Evolutionary conservation across 1,139 yeast species (phyloP).

Genomic region (Keqinozyma sinolaborantium): DNA sequence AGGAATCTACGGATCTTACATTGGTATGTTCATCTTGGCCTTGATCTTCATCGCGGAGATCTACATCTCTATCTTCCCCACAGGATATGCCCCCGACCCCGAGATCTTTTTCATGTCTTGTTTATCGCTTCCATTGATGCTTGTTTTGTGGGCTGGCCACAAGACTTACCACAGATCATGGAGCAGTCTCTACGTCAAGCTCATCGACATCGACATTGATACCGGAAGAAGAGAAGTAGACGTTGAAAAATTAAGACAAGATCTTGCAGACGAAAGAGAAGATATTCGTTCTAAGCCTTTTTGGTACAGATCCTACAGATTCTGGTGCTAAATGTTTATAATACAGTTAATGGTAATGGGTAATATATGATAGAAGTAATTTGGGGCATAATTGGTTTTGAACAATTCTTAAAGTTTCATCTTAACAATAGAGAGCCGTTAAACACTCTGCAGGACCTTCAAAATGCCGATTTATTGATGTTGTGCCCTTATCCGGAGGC

Average conservation of each 20-base stretch:
- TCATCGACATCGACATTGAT: constrained; percentile 45
- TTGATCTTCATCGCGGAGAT: constrained; percentile 45
- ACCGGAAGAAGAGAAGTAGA: constrained; percentile 49
- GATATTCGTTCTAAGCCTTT: constrained; percentile 22
- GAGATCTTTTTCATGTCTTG: constrained; percentile 14
- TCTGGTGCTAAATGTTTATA: constrained; percentile 29
- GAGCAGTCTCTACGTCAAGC: constrained; percentile 25
- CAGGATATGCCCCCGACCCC: constrained; percentile 20
- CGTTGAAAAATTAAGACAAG: constrained; percentile 41
- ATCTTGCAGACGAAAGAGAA: constrained; percentile 40
- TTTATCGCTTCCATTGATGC: constrained; percentile 34
- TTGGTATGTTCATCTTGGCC: constrained; percentile 37
- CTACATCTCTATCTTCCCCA: constrained; percentile 45
- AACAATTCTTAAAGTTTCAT: no score
- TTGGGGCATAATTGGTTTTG: no score
- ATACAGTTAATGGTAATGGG: neutral
- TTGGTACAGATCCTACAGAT: constrained; percentile 30
- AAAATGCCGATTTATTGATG: no score
- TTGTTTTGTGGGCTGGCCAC: constrained; percentile 28
- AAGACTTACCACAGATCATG: constrained; percentile 26
- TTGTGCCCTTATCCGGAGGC: constrained; percentile 4
- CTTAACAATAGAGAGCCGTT: no score
- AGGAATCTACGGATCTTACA: constrained; percentile 45
- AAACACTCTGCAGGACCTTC: no score
- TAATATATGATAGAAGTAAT: neutral